phyloP scores from a whole-genome alignment of 2,329 filamentous ascomycete species.

The Epichloe sibirici region DNA sequence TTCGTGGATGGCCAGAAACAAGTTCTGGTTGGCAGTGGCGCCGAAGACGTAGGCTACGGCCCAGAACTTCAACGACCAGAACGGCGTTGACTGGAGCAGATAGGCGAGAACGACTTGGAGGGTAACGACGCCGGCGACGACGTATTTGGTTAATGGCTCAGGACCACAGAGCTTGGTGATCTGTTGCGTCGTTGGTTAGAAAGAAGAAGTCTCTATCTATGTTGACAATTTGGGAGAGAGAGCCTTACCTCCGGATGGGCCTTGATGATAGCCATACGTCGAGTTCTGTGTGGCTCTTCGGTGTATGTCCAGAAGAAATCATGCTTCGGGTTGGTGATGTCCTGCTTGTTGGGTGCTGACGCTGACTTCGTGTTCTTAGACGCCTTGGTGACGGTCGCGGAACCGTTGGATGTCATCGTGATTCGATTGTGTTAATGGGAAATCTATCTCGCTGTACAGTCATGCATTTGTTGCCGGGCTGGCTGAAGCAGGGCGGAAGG shows the following conservation, averaged over 20 bases:
- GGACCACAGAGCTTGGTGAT: conserved; percentile 95
- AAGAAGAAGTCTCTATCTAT: not conserved
- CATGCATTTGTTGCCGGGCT: not conserved
- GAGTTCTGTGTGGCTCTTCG: conserved; percentile 87
- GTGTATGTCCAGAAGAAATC: conserved; percentile 98
- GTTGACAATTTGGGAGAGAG: conserved; percentile 10
- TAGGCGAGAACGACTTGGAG: conserved; percentile 72
- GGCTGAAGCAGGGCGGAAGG: not conserved
- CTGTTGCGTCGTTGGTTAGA: conserved; percentile 29
- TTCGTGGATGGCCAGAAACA: conserved; percentile 97
- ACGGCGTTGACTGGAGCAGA: conserved; percentile 60
- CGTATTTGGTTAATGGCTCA: conserved; percentile 89
- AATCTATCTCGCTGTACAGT: not conserved
- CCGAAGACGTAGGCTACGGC: conserved; percentile 81
- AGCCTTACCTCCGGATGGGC: conserved; percentile 74
- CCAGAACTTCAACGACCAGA: conserved; percentile 78
- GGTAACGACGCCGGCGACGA: conserved; percentile 71
- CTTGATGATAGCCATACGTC: conserved; percentile 91
- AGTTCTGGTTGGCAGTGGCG: conserved; percentile 93
- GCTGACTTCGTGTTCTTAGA: conserved; percentile 14
- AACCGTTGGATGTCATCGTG: conserved; percentile 17
- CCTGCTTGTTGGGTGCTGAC: conserved; percentile 10
- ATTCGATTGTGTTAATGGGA: not conserved
- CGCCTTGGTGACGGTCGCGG: conserved; percentile 22
- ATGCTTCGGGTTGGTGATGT: conserved; percentile 17